Evolutionary conservation across 2,329 filamentous ascomycete species (phyloP), one percentile per base, ranked within the genome.

Genomic region (Alternaria brassicae): DNA sequence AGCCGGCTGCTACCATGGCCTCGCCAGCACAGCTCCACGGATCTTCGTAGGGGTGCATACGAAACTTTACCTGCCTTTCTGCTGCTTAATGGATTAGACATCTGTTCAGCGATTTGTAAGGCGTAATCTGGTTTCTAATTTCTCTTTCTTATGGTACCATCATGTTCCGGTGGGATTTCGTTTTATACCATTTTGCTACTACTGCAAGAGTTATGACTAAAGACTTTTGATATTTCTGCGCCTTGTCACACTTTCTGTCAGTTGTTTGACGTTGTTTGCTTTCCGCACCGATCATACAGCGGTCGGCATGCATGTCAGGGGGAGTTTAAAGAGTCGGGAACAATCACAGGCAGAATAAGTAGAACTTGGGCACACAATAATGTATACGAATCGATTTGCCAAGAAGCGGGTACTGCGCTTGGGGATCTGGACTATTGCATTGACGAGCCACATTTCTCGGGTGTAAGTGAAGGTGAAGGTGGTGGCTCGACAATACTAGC

Each of bases 181-280:
- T 52, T 60, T 41, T 60, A 60, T 60, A 60, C 57, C 57, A 60
- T 42, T 40, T 40, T 48, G 49, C 15, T 23, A 48, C 36, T 41
- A 39, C 37, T 21, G 37, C 36, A 28, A 25, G 25, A 52, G 30
- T 25, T 30, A 41, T 41, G 25, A 40, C 23, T 41, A 5, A 30
- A 41, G 34, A 40, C 5, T n/a, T 23, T 30, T n/a, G 34, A 28
- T 21, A 36, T 52, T 41, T 13, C 37, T 52, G 25, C n/a, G 23
- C n/a, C 49, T 52, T 30, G 15, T 25, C 41, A n/a, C 36, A 30
- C 36, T 25, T 37, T 50, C 23, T 28, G 34, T 32, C 30, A 50
- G 10, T 50, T 23, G n/a, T n/a, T 50, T 50, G 34, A 4, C 13
- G n/a, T 50, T 48, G 30, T 30, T 47, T 28, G 21, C 13, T 15